Conservation (phyloP, 2,329 filamentous ascomycete genomes). For the Aspergillus awamori region DNA sequence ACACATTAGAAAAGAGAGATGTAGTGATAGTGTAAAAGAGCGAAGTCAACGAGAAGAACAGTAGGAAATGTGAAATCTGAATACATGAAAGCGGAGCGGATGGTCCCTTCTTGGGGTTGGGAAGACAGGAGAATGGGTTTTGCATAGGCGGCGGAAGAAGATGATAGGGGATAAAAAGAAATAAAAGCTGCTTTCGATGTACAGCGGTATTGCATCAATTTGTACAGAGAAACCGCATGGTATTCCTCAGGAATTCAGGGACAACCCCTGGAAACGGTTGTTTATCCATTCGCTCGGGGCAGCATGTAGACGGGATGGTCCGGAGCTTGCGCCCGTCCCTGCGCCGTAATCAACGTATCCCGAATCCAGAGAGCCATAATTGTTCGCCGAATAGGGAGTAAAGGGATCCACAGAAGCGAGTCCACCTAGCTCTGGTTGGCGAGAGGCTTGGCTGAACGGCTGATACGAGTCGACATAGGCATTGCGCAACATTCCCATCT, state of each 20-base stretch:
- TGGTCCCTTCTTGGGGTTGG: constrained; percentile 8
- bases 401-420: constrained; percentile 42
- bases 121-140: constrained; percentile 1
- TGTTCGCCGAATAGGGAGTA: constrained; percentile 33
- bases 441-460: constrained; percentile 35
- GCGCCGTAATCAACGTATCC: constrained; percentile 36
- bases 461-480: constrained; percentile 44
- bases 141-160: constrained; percentile 3
- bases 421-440: constrained; percentile 36
- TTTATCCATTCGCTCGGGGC: constrained; percentile 61
- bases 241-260: constrained; percentile 61
- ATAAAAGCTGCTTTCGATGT: constrained; percentile 1
- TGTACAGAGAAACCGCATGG: neutral
- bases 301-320: constrained; percentile 36
- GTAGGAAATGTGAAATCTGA: constrained; percentile 6
- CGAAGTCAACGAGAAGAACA: constrained; percentile 3
- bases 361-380: constrained; percentile 44
- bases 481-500: constrained; percentile 35
- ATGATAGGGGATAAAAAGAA: neutral
- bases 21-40: constrained; percentile 4
- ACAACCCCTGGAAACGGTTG: constrained; percentile 69
- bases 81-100: constrained; percentile 15
- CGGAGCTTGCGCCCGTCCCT: constrained; percentile 39
- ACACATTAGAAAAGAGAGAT: constrained; percentile 12
- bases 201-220: neutral